Percentiles rank a stretch among this genome's conserved stretches.
Conservation (phyloP, 176 grass and related monocot species). For the Triticum dicoccoides region DNA sequence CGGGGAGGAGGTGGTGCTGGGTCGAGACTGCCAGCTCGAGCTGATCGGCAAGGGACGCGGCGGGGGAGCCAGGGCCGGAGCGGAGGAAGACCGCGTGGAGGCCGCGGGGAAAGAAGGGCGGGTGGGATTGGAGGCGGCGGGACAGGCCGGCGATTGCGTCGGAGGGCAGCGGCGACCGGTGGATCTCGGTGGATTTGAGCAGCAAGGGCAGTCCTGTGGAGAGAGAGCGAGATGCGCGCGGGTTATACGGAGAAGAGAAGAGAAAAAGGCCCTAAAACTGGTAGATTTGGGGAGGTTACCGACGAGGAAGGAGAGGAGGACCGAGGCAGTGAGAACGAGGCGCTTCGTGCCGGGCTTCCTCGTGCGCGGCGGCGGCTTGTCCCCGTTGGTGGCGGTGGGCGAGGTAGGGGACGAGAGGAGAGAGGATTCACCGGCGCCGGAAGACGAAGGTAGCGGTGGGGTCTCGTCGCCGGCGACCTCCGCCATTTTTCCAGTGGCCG, state of each 20-base stretch:
- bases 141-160: too few species aligned
- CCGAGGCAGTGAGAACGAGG: constrained; percentile 59
- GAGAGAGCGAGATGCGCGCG: not conserved
- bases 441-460: not conserved
- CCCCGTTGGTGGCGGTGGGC: not conserved
- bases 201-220: too few species aligned
- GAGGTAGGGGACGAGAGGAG: not conserved
- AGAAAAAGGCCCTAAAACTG: not conserved
- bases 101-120: too few species aligned
- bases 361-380: constrained; percentile 4
- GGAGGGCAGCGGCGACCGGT: too few species aligned
- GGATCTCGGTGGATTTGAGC: too few species aligned
- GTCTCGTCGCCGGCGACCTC: constrained; percentile 48
- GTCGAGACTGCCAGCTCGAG: constrained; percentile 45
- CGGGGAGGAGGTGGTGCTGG: constrained; percentile 25
- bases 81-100: too few species aligned
- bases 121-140: too few species aligned
- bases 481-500: constrained; percentile 22
- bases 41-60: constrained; percentile 32
- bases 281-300: constrained; percentile 31
- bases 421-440: not conserved
- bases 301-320: constrained; percentile 72
- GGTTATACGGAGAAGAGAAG: not conserved
- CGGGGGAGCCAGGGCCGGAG: not conserved
- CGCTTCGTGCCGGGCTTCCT: constrained; percentile 69